Conservation (phyloP, 2,329 filamentous ascomycete species). For the Botrytis tulipae region DNA sequence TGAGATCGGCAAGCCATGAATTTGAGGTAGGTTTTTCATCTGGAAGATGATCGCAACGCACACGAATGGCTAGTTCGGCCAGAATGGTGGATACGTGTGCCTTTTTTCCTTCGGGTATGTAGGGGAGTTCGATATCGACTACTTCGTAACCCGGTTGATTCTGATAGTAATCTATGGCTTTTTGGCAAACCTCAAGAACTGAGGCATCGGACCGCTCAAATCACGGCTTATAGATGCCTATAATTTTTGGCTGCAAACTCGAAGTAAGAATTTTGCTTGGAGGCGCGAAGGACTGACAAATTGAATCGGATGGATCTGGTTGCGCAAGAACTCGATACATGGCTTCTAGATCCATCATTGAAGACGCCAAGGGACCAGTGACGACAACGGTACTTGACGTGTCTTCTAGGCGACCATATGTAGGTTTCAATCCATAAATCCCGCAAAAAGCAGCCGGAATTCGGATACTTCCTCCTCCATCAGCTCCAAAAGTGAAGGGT, state of each 20-base stretch:
- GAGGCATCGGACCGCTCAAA: slow-evolving; percentile 63
- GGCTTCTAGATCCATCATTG: slow-evolving; percentile 72
- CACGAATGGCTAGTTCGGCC: slow-evolving; percentile 58
- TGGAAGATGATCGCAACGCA: slow-evolving; percentile 35
- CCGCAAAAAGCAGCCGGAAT: slow-evolving; percentile 51
- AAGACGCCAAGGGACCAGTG: slow-evolving; percentile 71
- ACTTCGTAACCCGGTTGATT: slow-evolving; percentile 48
- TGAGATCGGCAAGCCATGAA: slow-evolving; percentile 55
- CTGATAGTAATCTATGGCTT: slow-evolving; percentile 58
- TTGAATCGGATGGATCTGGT: slow-evolving; percentile 62
- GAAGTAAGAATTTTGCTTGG: slow-evolving; percentile 50
- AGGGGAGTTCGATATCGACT: slow-evolving; percentile 63
- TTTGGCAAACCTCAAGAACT: slow-evolving; percentile 61
- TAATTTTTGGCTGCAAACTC: slow-evolving; percentile 49
- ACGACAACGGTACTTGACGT: slow-evolving; percentile 58
- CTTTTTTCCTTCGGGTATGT: slow-evolving; percentile 68
- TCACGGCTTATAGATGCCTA: slow-evolving; percentile 70
- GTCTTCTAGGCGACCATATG: slow-evolving; percentile 53
- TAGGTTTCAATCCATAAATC: slow-evolving; percentile 49
- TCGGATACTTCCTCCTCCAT: slow-evolving; percentile 52
- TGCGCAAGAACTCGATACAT: slow-evolving; percentile 76
- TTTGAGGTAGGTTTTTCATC: not conserved
- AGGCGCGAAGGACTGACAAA: slow-evolving; percentile 59
- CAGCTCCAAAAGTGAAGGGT: slow-evolving; percentile 53
- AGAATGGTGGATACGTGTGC: slow-evolving; percentile 78